A percentile compares a stretch with the other conserved stretches of the same genome.
These are phyloP conservation scores for Paulownia fortunei DNA, from an alignment of 257 asterid species.

Conservation along the genomic window DNA sequence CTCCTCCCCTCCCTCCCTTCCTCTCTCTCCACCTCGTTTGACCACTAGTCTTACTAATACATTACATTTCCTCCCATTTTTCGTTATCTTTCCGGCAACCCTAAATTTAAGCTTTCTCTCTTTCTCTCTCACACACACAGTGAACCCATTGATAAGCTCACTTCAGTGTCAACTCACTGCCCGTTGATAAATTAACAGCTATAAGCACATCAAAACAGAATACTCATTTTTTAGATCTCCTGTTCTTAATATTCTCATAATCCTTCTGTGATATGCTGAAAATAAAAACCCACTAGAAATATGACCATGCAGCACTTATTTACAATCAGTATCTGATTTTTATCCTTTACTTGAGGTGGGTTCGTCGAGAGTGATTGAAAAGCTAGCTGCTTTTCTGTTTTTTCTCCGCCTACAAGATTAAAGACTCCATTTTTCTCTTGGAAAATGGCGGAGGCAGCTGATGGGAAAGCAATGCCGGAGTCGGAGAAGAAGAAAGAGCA, in stretches of 20 bases:
- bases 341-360: constrained; percentile 30
- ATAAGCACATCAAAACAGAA: background rate
- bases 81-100: constrained; percentile 34
- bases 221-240: constrained; percentile 13
- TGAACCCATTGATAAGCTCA: constrained; percentile 28
- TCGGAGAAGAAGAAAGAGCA: constrained; percentile 70
- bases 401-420: background rate
- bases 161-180: constrained; percentile 22
- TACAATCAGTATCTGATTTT: background rate
- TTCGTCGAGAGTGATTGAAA: constrained; percentile 7
- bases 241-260: constrained; percentile 26
- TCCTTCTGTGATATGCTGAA: constrained; percentile 11
- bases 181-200: background rate
- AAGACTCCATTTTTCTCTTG: constrained; percentile 14
- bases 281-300: constrained; percentile 17
- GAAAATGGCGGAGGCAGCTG: constrained; percentile 58
- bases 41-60: constrained; percentile 40
- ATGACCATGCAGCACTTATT: constrained; percentile 27
- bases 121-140: constrained; percentile 22
- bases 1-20: background rate
- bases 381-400: constrained; percentile 15
- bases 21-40: constrained; percentile 30
- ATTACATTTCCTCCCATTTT: constrained; percentile 21
- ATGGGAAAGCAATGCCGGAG: constrained; percentile 59
- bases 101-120: constrained; percentile 5